Conservation (phyloP, 495 filamentous ascomycete genomes). For the Sordaria brevicollis region DNA sequence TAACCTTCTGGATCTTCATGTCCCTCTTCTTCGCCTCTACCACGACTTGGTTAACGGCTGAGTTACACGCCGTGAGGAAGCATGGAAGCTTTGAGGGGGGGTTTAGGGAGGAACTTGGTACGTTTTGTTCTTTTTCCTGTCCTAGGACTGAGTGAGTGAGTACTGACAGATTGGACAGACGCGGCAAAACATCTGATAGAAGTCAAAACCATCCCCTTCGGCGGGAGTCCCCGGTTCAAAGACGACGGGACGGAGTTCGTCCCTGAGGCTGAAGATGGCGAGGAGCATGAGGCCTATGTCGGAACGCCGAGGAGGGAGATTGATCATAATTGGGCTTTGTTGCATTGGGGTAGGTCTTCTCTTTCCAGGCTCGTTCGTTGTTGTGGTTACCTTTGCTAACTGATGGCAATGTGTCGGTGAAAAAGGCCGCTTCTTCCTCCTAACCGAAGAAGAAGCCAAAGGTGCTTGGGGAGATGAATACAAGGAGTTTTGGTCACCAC, state of each 20-base stretch:
- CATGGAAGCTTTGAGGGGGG: neutral
- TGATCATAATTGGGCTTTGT: slow-evolving; percentile 2
- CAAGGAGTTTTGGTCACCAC: neutral
- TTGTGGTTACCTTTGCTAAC: neutral
- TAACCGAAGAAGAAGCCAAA: neutral
- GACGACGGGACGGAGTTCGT: neutral
- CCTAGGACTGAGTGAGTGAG: no score
- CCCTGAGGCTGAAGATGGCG: neutral
- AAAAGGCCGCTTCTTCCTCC: slow-evolving; percentile 1
- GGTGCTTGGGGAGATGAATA: neutral
- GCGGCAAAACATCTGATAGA: neutral
- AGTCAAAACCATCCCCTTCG: neutral
- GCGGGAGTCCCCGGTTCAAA: neutral
- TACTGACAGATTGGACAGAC: neutral
- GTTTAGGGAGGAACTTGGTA: neutral
- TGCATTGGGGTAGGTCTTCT: neutral
- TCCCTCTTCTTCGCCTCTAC: slow-evolving; percentile 1
- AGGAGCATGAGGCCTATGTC: neutral
- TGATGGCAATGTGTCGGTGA: neutral
- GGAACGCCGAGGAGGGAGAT: neutral
- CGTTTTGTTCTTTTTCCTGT: neutral
- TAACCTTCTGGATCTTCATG: neutral
- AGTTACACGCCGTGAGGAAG: neutral
- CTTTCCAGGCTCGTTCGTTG: neutral
- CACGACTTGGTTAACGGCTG: neutral